Evolutionary conservation across 148 eudicot genomes (phyloP).

Genomic region (Dianthus caryophyllus): DNA sequence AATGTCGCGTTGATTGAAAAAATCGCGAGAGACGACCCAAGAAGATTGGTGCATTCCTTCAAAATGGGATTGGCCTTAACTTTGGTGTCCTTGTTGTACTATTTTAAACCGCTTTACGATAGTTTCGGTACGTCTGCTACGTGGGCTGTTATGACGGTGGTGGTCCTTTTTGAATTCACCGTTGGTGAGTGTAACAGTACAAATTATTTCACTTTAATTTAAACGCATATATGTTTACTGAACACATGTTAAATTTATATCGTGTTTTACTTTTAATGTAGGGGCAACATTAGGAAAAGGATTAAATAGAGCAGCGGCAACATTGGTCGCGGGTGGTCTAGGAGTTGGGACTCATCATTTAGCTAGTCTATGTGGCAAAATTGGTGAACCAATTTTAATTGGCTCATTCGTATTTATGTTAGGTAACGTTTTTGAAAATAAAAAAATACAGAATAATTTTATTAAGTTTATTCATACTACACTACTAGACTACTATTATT

Average conservation of each 20-base stretch:
- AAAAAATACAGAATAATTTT: too few relatives aligned
- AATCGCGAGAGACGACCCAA: conserved; percentile 62
- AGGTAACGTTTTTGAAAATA: conserved; percentile 32
- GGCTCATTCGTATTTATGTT: conserved; percentile 53
- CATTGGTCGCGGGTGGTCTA: conserved; percentile 54
- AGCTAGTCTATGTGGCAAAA: conserved; percentile 45
- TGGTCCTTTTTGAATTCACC: conserved; percentile 66
- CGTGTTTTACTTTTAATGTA: too few relatives aligned
- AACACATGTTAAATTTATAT: too few relatives aligned
- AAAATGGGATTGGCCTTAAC: conserved; percentile 70
- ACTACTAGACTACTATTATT: too few relatives aligned
- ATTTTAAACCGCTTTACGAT: conserved; percentile 49
- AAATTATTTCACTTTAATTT: too few relatives aligned
- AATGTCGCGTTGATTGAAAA: conserved; percentile 24
- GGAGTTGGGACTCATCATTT: conserved; percentile 64
- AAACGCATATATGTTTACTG: too few relatives aligned
- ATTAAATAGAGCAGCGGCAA: conserved; percentile 57
- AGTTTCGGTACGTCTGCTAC: conserved; percentile 56
- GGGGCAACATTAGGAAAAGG: conserved; percentile 77
- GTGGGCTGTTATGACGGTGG: conserved; percentile 90
- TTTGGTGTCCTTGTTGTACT: conserved; percentile 65
- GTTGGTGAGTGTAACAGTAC: conserved; percentile 60
- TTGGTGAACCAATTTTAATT: conserved; percentile 51
- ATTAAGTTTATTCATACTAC: too few relatives aligned
- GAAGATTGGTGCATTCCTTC: conserved; percentile 58